Conservation (phyloP, 768 basidiomycete genomes). For the Amanita jacksonii region DNA sequence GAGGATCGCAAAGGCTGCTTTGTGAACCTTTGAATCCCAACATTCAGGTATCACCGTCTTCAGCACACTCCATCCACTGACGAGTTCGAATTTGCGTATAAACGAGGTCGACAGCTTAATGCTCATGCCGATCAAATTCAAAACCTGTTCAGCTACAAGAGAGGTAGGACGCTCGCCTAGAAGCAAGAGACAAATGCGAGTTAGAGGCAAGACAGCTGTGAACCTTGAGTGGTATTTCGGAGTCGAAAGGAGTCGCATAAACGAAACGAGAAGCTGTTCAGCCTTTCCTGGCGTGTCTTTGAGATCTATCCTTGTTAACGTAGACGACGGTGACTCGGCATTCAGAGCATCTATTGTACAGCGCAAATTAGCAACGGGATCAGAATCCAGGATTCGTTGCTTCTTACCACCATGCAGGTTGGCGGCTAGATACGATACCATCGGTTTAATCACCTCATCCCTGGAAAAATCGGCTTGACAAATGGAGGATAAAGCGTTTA, state of each 20-base stretch:
- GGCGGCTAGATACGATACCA: conserved; percentile 79
- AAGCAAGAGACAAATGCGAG: conserved; percentile 71
- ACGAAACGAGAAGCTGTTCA: conserved; percentile 53
- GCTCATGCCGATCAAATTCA: conserved; percentile 49
- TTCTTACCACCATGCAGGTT: conserved; percentile 64
- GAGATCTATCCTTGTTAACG: conserved; percentile 47
- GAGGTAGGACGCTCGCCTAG: conserved; percentile 68
- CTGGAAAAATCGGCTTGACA: conserved; percentile 60
- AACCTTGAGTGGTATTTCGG: conserved; percentile 60
- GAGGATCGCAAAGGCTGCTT: conserved; percentile 59
- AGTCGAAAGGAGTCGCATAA: conserved; percentile 52
- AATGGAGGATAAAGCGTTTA: conserved; percentile 52
- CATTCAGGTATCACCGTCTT: conserved; percentile 54
- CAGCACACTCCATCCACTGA: conserved; percentile 75
- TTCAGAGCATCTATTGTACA: background rate
- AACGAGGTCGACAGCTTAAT: conserved; percentile 52
- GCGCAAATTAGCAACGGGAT: background rate
- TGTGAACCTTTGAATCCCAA: conserved; percentile 65
- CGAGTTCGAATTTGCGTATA: conserved; percentile 72
- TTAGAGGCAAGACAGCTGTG: conserved; percentile 61
- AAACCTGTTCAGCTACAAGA: conserved; percentile 46
- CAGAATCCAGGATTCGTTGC: background rate
- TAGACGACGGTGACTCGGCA: conserved; percentile 39
- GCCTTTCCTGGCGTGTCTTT: conserved; percentile 46
- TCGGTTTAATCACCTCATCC: conserved; percentile 73